Percentiles rank a stretch among this genome's conserved stretches.
Evolutionary conservation across 768 basidiomycete species (phyloP).

Genomic region (Amanita subjunquillea): DNA sequence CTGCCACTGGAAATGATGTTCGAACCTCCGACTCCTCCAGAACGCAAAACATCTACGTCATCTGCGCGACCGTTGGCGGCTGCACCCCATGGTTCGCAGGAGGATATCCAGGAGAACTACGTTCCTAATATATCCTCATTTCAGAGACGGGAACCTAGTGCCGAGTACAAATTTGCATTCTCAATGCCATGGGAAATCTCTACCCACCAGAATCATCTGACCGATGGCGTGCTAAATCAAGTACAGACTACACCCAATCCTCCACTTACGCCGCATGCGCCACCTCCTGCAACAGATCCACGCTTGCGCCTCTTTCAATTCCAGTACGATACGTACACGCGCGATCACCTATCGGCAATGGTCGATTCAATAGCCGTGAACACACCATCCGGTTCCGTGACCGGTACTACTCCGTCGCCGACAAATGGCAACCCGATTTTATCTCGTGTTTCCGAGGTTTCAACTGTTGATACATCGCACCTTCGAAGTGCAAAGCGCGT

Average conservation of each 20-base stretch:
- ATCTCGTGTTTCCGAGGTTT: conserved; percentile 38
- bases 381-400: conserved; percentile 48
- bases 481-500: conserved; percentile 73
- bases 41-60: conserved; percentile 10
- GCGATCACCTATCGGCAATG: conserved; percentile 87
- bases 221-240: conserved; percentile 27
- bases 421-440: conserved; percentile 33
- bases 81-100: conserved; percentile 13
- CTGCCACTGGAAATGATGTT: conserved; percentile 86
- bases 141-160: conserved; percentile 33
- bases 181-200: conserved; percentile 36
- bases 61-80: conserved; percentile 1
- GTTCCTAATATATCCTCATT: conserved; percentile 37
- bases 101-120: conserved; percentile 41
- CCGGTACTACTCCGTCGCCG: conserved; percentile 34
- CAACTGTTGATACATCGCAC: conserved; percentile 33
- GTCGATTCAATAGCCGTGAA: conserved; percentile 91
- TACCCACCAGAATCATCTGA: conserved; percentile 17
- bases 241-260: conserved; percentile 55
- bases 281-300: conserved; percentile 47
- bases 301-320: conserved; percentile 84
- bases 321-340: conserved; percentile 93
- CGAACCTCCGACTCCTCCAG: conserved; percentile 81
- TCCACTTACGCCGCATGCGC: conserved; percentile 16
- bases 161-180: conserved; percentile 69